A percentile compares a stretch with the other conserved stretches of the same genome.
These are phyloP conservation scores for Fusarium cyanostomum DNA, from an alignment of 2,329 filamentous ascomycete species.

Conservation along the genomic window DNA sequence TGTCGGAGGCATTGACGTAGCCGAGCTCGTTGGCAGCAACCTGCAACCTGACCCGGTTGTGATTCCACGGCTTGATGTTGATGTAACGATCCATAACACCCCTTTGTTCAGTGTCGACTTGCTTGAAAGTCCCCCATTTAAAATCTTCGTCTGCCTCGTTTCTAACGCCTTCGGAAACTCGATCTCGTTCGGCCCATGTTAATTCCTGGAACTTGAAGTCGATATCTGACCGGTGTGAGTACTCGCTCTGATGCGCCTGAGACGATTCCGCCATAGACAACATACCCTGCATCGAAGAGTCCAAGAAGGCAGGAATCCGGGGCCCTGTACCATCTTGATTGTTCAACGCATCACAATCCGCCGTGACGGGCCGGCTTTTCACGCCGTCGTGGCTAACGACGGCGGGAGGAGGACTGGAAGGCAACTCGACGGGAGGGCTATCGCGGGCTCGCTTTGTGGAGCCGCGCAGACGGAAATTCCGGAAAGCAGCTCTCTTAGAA, in stretches of 20 bases:
- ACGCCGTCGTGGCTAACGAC: constrained; percentile 52
- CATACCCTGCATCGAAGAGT: constrained; percentile 51
- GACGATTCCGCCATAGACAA: not conserved
- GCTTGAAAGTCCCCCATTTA: constrained; percentile 51
- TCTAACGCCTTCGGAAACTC: constrained; percentile 52
- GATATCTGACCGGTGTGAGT: constrained; percentile 53
- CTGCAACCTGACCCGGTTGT: constrained; percentile 82
- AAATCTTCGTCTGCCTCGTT: constrained; percentile 48
- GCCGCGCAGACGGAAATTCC: constrained; percentile 56
- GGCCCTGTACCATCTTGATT: constrained; percentile 24
- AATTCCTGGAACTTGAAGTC: constrained; percentile 63
- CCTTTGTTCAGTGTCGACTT: constrained; percentile 44
- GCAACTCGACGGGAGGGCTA: constrained; percentile 51
- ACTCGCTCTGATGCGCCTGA: not conserved
- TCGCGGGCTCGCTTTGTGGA: constrained; percentile 58
- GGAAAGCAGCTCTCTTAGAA: constrained; percentile 53
- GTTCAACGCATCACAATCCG: constrained; percentile 28
- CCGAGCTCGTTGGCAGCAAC: constrained; percentile 78
- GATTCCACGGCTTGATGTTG: constrained; percentile 90
- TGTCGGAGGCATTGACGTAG: constrained; percentile 85
- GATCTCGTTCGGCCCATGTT: constrained; percentile 62
- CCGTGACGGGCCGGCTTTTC: constrained; percentile 39
- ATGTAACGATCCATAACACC: constrained; percentile 78
- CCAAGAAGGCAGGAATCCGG: constrained; percentile 53
- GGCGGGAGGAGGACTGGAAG: constrained; percentile 45